Base-by-base conservation (phyloP, 2,329 filamentous ascomycete genomes). In the Epichloe glyceriae region DNA sequence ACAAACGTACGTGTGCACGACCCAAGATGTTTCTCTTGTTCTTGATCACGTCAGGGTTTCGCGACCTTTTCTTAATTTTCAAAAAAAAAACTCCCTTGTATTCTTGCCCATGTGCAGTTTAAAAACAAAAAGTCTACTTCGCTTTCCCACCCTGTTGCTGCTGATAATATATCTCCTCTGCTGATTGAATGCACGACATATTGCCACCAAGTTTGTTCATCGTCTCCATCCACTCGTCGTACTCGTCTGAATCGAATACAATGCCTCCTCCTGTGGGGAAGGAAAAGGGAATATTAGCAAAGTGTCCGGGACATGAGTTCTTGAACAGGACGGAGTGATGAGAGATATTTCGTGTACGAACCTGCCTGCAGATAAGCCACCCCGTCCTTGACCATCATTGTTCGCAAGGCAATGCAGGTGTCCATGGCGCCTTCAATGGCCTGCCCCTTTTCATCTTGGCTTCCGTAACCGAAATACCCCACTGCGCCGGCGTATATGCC, bases 401-500 rank as follows among this genome's bases (percentile, higher is more conserved):
- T 98, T 43, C 93, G 78, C 62, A 96, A 75, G 14, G 80, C 80
- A 58, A 84, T 84, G 61, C 80, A 84, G 8, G 87, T 94, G 61
- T 96, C 90, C 90, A 96, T 96, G 20, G 86, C 87, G 6, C 90
- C 91, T 61, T 94, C 86, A 11, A 75, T 72, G 51, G 80, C 73
- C 47, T 73, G 49, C 0, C 84, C 85, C 41, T 83, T 74, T 7
- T 73, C 69, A 46, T 83, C 80, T 44, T 91, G 78, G 49, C 78
- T 79, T 54, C 82, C 81, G 63, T 95, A 97, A 10, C 91, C 91
- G 67, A 96, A 98, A 71, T 96, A 98, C 2, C 93, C 93, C 0
- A 96, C 91, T 0, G 93, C 93, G 30, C 93, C 93, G 8, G 93
- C 93, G 64, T 98, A 98, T 39, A 97, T 82, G 40, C 93, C 91